Evolutionary conservation across 208 protist genomes (phyloP), one percentile per base, ranked within the genome.

Genomic region (Angomonas deanei): DNA sequence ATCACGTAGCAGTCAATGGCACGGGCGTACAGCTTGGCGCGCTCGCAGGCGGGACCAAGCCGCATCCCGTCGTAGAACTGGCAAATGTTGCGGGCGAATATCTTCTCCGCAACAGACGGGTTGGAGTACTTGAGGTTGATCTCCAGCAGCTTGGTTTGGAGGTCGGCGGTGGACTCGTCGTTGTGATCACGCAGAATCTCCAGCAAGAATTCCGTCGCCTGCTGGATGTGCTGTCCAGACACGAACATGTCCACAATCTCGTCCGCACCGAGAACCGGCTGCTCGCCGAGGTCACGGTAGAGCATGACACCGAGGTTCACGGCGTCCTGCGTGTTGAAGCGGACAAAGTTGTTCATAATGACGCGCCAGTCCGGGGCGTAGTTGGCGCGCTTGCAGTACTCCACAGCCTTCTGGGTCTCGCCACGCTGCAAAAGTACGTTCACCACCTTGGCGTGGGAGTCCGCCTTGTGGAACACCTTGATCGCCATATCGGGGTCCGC

Each of bases 71-170:
- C 98, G 81, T 99, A 99, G 82, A 98, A 92, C 24, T 84, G 89
- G 82, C 99, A 98, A 61, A 98, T 91, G 55, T 95, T 89, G 58
- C 98, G 91, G 6, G 80, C 91, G 72, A 99, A 92, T 49, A 99
- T 99, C 59, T 97, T 96, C 73, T 99, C 97, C 3, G 98, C 97
- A 5, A 99, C 97, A 61, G 97, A 93, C 38, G 98, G 96, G 21
- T 93, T 87, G 15, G 94, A 97, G 61, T 94, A 90, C 71, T 98
- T 92, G n/a, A 99, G 77, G 77, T 99, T 99, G 65, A 99, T 99
- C 82, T 99, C 98, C 8, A 99, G 84, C 36, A 99, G 85, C 62
- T 98, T 98, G 8, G 99, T 99, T 84, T 99, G 99, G 4, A 99
- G 86, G 30, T 92, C 88, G 26, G 76, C 80, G 13, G 85, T 98